These are phyloP conservation scores for Naegleria lovaniensis DNA, from an alignment of 208 protist genomes.

Conservation along the genomic window DNA sequence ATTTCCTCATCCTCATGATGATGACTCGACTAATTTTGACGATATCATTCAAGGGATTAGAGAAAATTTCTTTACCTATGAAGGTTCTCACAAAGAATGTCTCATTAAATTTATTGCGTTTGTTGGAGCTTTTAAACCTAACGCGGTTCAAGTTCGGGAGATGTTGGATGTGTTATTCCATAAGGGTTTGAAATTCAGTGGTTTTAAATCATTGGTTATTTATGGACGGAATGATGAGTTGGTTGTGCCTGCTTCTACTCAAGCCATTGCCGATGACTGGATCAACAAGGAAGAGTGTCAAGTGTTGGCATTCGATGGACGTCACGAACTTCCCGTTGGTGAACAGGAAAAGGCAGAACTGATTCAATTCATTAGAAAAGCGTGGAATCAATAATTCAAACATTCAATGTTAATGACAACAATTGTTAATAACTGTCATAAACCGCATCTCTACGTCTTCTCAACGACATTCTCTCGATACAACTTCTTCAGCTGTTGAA, in stretches of 20 bases:
- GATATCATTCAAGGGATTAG: background rate
- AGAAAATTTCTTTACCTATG: background rate
- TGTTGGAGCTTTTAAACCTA: background rate
- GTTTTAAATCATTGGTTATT: background rate
- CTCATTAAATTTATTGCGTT: background rate
- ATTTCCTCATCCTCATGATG: background rate
- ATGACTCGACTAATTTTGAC: background rate
- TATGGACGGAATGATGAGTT: background rate
- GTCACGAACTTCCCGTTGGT: background rate
- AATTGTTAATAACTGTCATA: too few species aligned
- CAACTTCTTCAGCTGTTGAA: too few species aligned
- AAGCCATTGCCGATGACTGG: background rate
- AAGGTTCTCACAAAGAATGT: background rate
- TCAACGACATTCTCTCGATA: too few species aligned
- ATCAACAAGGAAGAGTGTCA: background rate
- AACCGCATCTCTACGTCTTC: too few species aligned
- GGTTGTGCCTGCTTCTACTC: background rate
- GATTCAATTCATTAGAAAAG: background rate
- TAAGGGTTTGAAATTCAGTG: background rate
- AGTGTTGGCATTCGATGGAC: background rate
- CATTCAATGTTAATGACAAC: too few species aligned
- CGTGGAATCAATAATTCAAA: too few species aligned
- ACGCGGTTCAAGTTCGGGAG: background rate
- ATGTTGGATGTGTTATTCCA: background rate
- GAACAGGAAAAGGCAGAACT: background rate